Evolutionary conservation across 2,329 filamentous ascomycete genomes (phyloP).

Genomic region (Fusarium brevicatenulatum): DNA sequence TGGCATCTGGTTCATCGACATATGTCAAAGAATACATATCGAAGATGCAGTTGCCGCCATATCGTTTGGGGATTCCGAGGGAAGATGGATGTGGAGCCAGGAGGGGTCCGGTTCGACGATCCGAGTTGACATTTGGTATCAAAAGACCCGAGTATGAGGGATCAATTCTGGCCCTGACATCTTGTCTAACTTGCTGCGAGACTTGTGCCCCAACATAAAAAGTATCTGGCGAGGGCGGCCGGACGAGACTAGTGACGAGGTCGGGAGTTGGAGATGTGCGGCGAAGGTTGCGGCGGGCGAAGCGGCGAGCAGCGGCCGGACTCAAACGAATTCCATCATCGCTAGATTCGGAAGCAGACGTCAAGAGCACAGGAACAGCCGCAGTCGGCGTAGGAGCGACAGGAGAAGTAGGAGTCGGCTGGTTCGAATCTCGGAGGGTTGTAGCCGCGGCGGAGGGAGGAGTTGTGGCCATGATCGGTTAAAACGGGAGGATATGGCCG

Average conservation of each 20-base stretch:
- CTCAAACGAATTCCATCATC: slow-evolving; percentile 51
- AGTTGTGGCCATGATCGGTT: slow-evolving; percentile 36
- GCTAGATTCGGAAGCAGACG: slow-evolving; percentile 49
- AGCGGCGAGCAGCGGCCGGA: slow-evolving; percentile 49
- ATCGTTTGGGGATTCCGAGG: slow-evolving; percentile 52
- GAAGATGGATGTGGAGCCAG: slow-evolving; percentile 52
- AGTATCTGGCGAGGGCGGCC: slow-evolving; percentile 51
- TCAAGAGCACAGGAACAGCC: slow-evolving; percentile 14
- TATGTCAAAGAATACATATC: slow-evolving; percentile 60
- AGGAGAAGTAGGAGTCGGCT: slow-evolving; percentile 27
- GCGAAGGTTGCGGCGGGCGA: slow-evolving; percentile 50
- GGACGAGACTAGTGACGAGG: slow-evolving; percentile 53
- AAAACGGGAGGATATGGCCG: slow-evolving; percentile 1
- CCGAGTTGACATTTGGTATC: slow-evolving; percentile 39
- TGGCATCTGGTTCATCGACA: slow-evolving; percentile 56
- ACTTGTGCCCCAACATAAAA: slow-evolving; percentile 46
- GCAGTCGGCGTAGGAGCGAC: slow-evolving; percentile 2
- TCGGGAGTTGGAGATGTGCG: slow-evolving; percentile 52
- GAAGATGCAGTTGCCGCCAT: slow-evolving; percentile 53
- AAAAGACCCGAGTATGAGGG: slow-evolving; percentile 25
- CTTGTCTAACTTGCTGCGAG: slow-evolving; percentile 38
- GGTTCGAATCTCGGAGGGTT: slow-evolving; percentile 15
- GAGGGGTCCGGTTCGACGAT: slow-evolving; percentile 50
- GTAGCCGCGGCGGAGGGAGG: slow-evolving; percentile 23
- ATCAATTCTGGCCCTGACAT: slow-evolving; percentile 24